phyloP scores from a whole-genome alignment of 805 yeast genomes.

The Zygosaccharomyces kombuchaensis region DNA sequence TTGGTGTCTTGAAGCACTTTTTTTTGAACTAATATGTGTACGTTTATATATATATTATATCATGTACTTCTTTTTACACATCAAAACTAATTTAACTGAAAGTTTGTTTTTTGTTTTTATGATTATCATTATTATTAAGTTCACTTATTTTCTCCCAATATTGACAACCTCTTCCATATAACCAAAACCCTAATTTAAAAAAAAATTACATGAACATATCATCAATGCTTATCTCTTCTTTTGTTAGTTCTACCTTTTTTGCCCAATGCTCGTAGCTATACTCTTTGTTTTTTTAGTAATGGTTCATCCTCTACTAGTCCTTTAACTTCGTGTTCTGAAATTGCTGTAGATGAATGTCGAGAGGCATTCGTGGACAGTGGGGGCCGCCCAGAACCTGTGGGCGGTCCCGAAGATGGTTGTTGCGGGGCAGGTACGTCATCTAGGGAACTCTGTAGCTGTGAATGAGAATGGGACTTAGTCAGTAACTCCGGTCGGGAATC shows the following conservation, averaged over 20 bases:
- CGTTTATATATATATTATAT: background rate
- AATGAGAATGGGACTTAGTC: constrained; percentile 9
- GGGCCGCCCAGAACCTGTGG: constrained; percentile 8
- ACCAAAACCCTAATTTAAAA: background rate
- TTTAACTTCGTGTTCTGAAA: constrained; percentile 15
- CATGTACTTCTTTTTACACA: background rate
- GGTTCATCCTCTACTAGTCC: constrained; percentile 18
- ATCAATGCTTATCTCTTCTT: background rate
- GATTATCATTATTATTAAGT: background rate
- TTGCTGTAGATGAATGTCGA: constrained; percentile 11
- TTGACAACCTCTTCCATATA: background rate
- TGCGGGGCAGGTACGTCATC: constrained; percentile 2
- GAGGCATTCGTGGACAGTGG: constrained; percentile 11
- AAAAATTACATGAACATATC: background rate
- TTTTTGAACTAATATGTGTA: background rate
- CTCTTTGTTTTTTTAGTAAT: constrained; percentile 17
- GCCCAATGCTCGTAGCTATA: constrained; percentile 1
- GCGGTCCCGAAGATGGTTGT: constrained; percentile 8
- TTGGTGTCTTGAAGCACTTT: background rate
- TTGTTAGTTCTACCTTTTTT: background rate
- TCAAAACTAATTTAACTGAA: background rate
- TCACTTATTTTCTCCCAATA: background rate
- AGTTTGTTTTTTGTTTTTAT: background rate
- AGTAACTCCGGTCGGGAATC: constrained; percentile 3
- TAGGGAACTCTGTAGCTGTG: constrained; percentile 7